Evolutionary conservation across 1,284 basidiomycete genomes (phyloP), one percentile per base, ranked within the genome.

Genomic region (Malassezia equina): DNA sequence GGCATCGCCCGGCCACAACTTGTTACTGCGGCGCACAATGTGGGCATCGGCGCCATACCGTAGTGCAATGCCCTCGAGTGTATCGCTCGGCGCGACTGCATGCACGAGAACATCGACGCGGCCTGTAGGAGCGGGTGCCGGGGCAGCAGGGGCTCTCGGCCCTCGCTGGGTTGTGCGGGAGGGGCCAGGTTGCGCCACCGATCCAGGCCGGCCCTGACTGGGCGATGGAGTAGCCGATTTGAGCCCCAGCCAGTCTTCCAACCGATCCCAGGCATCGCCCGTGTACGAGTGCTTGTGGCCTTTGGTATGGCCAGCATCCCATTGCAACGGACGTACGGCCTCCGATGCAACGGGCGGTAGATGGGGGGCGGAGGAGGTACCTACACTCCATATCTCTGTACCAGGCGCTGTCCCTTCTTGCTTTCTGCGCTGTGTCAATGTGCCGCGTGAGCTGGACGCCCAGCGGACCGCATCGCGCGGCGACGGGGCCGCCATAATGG

Each of bases 1-100:
- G 7, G 61, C 61, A 51, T 73, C 71, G 29, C 69, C 67, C 4
- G 67, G 67, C 71, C 71, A 73, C 9, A 73, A 60, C 19, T 64
- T 61, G 53, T 73, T 73, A 21, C 65, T 64, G 25, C 65, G 63
- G 27, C 69, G 63, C 12, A 73, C 52, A 13, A 61, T 54, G 25
- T 61, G 56, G 9, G 62, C 66, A 41, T 73, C 69, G n/a, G 66
- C 61, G 7, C 68, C 68, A 44, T 73, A 73, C n/a, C 63, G 60
- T 9, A 73, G 58, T 5, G 71, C 64, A 29, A 73, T 45, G 12
- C 64, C 60, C 3, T 61, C 50, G 1, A 73, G 58, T 2, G 69
- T 69, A 32, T 73, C 71, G 15, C 55, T 56, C 2, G 67, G 58
- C 3, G 52, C 44, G 23, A 71, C 66, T 6, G 60, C 53, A 47